Base-by-base conservation (phyloP, 2,329 filamentous ascomycete genomes). In the Phyllosticta citriasiana region DNA sequence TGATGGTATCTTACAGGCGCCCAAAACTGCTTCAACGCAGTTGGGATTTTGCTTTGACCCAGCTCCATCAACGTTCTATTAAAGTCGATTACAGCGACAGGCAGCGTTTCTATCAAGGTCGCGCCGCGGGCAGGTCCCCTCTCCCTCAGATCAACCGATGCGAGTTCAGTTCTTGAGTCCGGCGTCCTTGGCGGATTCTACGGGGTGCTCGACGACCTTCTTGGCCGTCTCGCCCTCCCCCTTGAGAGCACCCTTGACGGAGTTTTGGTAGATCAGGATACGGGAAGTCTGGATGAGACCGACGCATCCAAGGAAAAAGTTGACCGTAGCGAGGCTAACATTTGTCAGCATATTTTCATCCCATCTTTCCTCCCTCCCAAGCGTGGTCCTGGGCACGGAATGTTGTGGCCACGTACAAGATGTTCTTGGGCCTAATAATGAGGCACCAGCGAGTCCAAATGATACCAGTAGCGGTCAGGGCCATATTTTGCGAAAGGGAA, bases 391-490 rank as follows among this genome's bases (percentile, higher is more conserved):
- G 5, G 26, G 19, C 16, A 2, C 47, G 24, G 33, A 24, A 55
- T 51, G 24, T 24, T 55, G 60, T 26, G 12, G 33, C 24, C 22
- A 78, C 86, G 55, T 79, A 91, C 87, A 97, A 88, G 71, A 91
- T 79, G 82, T 99, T 99, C 77, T 86, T 86, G 62, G 94, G 94
- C 77, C 86, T 91, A 78, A 99, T 99, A 76, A 99, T 88, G 73
- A 97, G 82, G 82, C 94, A 99, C 94, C 94, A 99, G 67, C 94
- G 85, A 54, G 94, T 99, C 94, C 94, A 99, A 82, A 99, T 99
- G 66, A 88, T 78, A 67, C 94, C 94, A 9, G 94, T 99, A 69
- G 86, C 86, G 72, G 90, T 94, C 68, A 99, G 84, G 63, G 94
- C 93, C 57, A 81, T 81, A 79, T 97, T 99, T 78, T 97, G 92